phyloP scores from a whole-genome alignment of 2,329 filamentous ascomycete genomes.

The Penicillium sclerotiorum region DNA sequence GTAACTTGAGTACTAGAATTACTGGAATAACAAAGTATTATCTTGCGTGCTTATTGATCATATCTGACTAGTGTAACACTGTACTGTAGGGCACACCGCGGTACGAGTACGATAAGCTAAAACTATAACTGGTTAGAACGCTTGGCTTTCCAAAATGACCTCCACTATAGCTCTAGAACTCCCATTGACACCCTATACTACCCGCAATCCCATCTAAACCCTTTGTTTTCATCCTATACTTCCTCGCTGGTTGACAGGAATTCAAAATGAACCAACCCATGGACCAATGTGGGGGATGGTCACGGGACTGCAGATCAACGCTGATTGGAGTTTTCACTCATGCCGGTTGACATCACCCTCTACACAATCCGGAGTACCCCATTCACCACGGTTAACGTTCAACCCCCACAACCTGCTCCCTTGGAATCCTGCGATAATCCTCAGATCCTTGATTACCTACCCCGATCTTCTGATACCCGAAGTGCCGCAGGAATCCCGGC shows the following conservation, averaged over 20 bases:
- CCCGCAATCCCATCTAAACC: background rate
- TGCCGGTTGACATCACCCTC: conserved; percentile 17
- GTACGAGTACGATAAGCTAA: background rate
- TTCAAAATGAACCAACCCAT: background rate
- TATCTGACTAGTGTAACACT: no score
- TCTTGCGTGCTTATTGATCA: no score
- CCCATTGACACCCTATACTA: background rate
- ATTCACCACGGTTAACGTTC: background rate
- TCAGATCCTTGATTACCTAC: background rate
- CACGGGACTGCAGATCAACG: conserved; percentile 18
- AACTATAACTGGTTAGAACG: background rate
- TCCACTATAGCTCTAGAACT: background rate
- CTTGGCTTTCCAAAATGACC: background rate
- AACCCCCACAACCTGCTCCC: background rate
- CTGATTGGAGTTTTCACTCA: conserved; percentile 4
- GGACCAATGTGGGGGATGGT: conserved; percentile 6
- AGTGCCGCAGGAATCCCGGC: no score
- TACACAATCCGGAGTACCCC: no score
- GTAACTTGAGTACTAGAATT: no score
- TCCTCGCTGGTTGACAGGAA: no score
- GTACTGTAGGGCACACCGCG: no score
- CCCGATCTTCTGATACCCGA: no score
- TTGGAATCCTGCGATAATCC: background rate
- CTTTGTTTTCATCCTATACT: background rate
- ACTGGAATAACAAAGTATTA: no score